Conservation (phyloP, 1,139 yeast species). For the Yamadazyma diospyri region DNA sequence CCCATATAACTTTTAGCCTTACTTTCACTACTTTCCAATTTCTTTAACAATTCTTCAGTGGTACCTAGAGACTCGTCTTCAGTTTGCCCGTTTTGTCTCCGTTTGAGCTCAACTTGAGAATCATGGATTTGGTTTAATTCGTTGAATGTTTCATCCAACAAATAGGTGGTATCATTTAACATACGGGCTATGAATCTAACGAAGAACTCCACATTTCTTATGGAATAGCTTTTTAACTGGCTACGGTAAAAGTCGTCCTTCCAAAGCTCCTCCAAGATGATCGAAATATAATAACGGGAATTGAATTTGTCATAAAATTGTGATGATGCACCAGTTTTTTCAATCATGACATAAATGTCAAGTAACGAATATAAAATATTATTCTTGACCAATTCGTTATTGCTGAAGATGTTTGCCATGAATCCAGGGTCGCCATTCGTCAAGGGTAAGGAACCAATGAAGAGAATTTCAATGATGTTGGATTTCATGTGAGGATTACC, state of each 20-base stretch:
- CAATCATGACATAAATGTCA: constrained; percentile 91
- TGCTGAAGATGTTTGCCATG: constrained; percentile 61
- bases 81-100: constrained; percentile 35
- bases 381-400: constrained; percentile 58
- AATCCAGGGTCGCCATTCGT: constrained; percentile 66
- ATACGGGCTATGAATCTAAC: constrained; percentile 90
- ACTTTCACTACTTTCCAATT: constrained; percentile 61
- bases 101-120: constrained; percentile 56
- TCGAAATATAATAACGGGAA: constrained; percentile 81
- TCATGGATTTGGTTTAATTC: constrained; percentile 76
- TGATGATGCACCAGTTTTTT: constrained; percentile 91
- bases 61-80: constrained; percentile 45
- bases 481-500: constrained; percentile 94
- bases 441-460: constrained; percentile 65
- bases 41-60: constrained; percentile 56
- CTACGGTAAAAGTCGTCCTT: constrained; percentile 61
- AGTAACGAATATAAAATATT: constrained; percentile 78
- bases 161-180: constrained; percentile 89
- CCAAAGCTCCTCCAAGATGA: constrained; percentile 83
- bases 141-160: constrained; percentile 85
- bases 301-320: constrained; percentile 97
- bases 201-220: constrained; percentile 71
- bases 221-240: constrained; percentile 68
- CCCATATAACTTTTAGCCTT: constrained; percentile 83
- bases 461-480: constrained; percentile 74